These are phyloP conservation scores for Ceratocystis variospora DNA, from an alignment of 2,329 filamentous ascomycete genomes.

Conservation along the genomic window DNA sequence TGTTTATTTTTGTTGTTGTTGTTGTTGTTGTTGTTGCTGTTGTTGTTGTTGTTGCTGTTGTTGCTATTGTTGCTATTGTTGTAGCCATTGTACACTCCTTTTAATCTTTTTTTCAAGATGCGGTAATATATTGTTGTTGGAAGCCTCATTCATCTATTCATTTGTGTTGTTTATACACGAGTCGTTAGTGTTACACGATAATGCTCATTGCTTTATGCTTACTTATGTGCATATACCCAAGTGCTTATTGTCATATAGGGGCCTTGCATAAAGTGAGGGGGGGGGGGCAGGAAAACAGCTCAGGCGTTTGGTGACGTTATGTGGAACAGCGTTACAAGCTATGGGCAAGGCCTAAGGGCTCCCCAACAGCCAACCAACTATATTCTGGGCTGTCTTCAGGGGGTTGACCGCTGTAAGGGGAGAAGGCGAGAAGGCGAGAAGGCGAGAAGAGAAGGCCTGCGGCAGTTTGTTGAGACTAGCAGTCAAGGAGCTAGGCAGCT, in stretches of 20 bases:
- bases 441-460: not conserved
- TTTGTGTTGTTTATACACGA: not conserved
- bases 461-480: not conserved
- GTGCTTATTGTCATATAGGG: not conserved
- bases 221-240: not conserved
- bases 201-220: not conserved
- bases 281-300: not conserved
- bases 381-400: not conserved
- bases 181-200: not conserved
- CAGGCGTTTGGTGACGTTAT: slow-evolving; percentile 2
- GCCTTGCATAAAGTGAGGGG: not conserved
- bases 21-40: not conserved
- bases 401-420: not conserved
- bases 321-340: not conserved
- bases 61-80: too few relatives aligned
- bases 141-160: not conserved
- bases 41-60: not conserved
- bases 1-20: not conserved
- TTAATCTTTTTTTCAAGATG: not conserved
- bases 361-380: not conserved
- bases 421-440: not conserved
- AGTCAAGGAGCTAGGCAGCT: not conserved
- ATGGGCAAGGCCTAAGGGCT: not conserved
- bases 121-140: not conserved
- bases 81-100: not conserved